Percentiles rank a stretch among this genome's conserved stretches.
phyloP scores from a whole-genome alignment of 176 grass and related monocot genomes.

The Chrysopogon serrulatus region DNA sequence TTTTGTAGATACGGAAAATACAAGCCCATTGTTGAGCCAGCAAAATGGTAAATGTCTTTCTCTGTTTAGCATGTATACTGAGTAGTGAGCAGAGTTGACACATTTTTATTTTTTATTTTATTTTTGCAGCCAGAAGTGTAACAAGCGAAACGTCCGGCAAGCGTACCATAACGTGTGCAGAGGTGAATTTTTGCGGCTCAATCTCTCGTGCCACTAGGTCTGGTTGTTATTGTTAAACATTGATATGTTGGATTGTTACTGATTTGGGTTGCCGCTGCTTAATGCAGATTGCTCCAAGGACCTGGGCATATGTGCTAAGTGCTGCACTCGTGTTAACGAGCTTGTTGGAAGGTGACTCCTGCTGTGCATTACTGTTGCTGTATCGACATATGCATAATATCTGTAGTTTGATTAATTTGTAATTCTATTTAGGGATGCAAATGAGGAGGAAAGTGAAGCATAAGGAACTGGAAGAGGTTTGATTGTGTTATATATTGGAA shows the following conservation, averaged over 20 bases:
- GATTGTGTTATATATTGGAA: neutral
- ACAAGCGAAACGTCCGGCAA: conserved; percentile 63
- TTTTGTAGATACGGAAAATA: conserved; percentile 88
- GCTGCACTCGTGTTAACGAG: conserved; percentile 42
- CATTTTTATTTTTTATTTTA: neutral
- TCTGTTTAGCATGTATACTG: neutral
- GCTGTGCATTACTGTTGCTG: neutral
- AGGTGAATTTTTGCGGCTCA: conserved; percentile 30
- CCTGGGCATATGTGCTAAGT: conserved; percentile 78
- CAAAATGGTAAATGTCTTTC: conserved; percentile 65
- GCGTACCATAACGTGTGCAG: conserved; percentile 86
- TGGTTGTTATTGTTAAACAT: neutral
- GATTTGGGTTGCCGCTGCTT: neutral
- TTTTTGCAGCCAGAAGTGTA: conserved; percentile 75
- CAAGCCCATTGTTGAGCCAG: conserved; percentile 62
- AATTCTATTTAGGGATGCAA: conserved; percentile 30
- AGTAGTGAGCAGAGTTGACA: neutral
- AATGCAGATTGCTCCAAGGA: conserved; percentile 75
- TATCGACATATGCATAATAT: neutral
- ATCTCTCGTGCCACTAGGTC: neutral
- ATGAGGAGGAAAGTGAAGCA: conserved; percentile 36
- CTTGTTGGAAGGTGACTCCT: conserved; percentile 70
- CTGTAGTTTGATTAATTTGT: neutral
- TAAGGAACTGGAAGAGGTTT: conserved; percentile 57
- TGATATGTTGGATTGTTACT: neutral